These are phyloP conservation scores for Wickerhamomyces bisporus DNA, from an alignment of 805 yeast genomes.

Conservation along the genomic window DNA sequence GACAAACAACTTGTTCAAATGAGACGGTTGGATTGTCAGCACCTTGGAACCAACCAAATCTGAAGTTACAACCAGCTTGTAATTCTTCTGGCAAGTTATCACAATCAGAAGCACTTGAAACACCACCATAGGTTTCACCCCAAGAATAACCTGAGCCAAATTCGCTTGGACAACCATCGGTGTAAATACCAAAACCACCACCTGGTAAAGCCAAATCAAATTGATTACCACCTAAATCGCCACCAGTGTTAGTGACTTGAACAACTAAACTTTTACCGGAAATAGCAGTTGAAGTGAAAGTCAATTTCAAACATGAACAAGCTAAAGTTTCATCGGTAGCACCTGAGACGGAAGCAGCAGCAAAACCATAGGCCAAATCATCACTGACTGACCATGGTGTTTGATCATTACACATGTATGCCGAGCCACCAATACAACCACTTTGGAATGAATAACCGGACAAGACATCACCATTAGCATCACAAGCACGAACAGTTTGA, in stretches of 20 bases:
- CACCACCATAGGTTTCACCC: conserved; percentile 14
- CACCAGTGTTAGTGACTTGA: conserved; percentile 13
- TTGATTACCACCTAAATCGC: conserved; percentile 9
- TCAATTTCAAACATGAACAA: conserved; percentile 11
- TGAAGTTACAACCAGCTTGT: conserved; percentile 11
- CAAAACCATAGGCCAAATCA: conserved; percentile 12
- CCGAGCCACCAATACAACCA: conserved; percentile 12
- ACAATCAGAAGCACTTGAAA: conserved; percentile 5
- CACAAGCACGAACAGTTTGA: conserved; percentile 9
- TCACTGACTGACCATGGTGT: conserved; percentile 9
- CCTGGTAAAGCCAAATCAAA: conserved; percentile 14
- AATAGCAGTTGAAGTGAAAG: conserved; percentile 9
- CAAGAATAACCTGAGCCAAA: conserved; percentile 9
- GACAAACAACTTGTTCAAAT: conserved; percentile 12
- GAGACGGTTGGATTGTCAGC: conserved; percentile 14
- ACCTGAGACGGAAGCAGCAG: conserved; percentile 11
- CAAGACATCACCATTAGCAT: conserved; percentile 9
- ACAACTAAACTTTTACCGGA: conserved; percentile 7
- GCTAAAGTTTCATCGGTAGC: conserved; percentile 10
- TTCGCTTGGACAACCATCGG: conserved; percentile 9
- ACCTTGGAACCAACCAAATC: conserved; percentile 10
- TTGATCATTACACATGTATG: conserved; percentile 13
- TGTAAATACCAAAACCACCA: conserved; percentile 9
- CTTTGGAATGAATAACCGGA: conserved; percentile 7
- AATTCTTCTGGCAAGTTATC: conserved; percentile 6